Conservation (phyloP, 495 filamentous ascomycete species). For the Aspergillus haitiensis region DNA sequence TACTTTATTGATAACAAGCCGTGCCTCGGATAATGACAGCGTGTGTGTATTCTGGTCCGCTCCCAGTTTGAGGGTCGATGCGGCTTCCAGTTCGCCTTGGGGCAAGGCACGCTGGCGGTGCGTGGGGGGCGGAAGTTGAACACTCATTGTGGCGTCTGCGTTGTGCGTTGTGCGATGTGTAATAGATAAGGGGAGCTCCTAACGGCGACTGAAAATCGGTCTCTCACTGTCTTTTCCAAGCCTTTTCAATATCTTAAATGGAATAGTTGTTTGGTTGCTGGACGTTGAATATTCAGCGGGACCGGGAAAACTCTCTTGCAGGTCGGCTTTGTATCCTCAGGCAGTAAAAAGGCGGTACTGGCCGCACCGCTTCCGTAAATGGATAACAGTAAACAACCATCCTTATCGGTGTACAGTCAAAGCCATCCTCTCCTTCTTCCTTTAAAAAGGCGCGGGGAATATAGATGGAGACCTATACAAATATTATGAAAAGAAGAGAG, state of each 20-base stretch:
- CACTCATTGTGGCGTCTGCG: slow-evolving; percentile 29
- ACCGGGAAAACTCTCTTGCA: slow-evolving; percentile 21
- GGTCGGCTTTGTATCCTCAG: not conserved
- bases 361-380: slow-evolving; percentile 13
- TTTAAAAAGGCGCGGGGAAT: no score
- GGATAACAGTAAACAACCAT: not conserved
- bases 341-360: slow-evolving; percentile 20
- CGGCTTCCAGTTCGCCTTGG: slow-evolving; percentile 85
- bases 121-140: slow-evolving; percentile 53
- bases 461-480: not conserved
- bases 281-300: slow-evolving; percentile 10
- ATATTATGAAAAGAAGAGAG: slow-evolving; percentile 1
- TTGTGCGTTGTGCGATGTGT: not conserved
- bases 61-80: slow-evolving; percentile 76
- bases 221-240: not conserved
- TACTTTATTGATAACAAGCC: slow-evolving; percentile 84
- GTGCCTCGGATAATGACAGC: slow-evolving; percentile 85
- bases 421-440: no score
- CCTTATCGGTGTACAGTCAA: not conserved
- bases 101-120: slow-evolving; percentile 71
- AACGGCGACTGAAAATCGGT: not conserved
- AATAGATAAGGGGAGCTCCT: not conserved
- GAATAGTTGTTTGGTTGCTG: slow-evolving; percentile 7
- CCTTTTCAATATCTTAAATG: not conserved
- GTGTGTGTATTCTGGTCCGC: slow-evolving; percentile 88